Percentiles rank a stretch among this genome's conserved stretches.
phyloP scores from a whole-genome alignment of 2,329 filamentous ascomycete species.

The Tolypocladium tropicale region DNA sequence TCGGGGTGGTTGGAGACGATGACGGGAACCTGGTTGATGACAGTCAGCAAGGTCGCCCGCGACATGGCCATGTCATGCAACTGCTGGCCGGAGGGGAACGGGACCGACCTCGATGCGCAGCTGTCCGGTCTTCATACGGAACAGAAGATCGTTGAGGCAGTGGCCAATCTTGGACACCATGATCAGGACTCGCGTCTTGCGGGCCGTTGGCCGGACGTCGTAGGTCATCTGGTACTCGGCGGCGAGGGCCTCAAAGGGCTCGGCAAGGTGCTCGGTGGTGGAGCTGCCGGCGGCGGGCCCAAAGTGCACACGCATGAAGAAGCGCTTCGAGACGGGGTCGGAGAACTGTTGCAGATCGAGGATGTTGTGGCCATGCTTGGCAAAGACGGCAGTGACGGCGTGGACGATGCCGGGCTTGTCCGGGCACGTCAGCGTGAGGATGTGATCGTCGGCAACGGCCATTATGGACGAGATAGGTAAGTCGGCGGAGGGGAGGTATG shows the following conservation, averaged over 20 bases:
- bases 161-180: slow-evolving; percentile 88
- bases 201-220: slow-evolving; percentile 55
- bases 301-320: slow-evolving; percentile 87
- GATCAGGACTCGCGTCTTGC: slow-evolving; percentile 69
- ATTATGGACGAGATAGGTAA: not conserved
- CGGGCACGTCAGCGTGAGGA: slow-evolving; percentile 74
- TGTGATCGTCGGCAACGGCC: slow-evolving; percentile 45
- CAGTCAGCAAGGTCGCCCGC: not conserved
- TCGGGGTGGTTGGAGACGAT: slow-evolving; percentile 79
- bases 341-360: slow-evolving; percentile 79
- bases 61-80: too few relatives aligned
- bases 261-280: slow-evolving; percentile 39
- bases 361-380: slow-evolving; percentile 66
- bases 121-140: slow-evolving; percentile 65
- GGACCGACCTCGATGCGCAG: slow-evolving; percentile 50
- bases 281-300: slow-evolving; percentile 41
- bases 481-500: too few relatives aligned
- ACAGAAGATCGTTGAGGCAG: slow-evolving; percentile 75
- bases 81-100: too few relatives aligned
- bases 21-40: slow-evolving; percentile 43
- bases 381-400: slow-evolving; percentile 70
- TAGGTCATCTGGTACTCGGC: slow-evolving; percentile 58
- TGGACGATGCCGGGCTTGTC: slow-evolving; percentile 80
- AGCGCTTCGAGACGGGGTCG: slow-evolving; percentile 61
- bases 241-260: slow-evolving; percentile 51